phyloP scores from a whole-genome alignment of 352 stramenopile genomes.

The Labyrinthula sp. region DNA sequence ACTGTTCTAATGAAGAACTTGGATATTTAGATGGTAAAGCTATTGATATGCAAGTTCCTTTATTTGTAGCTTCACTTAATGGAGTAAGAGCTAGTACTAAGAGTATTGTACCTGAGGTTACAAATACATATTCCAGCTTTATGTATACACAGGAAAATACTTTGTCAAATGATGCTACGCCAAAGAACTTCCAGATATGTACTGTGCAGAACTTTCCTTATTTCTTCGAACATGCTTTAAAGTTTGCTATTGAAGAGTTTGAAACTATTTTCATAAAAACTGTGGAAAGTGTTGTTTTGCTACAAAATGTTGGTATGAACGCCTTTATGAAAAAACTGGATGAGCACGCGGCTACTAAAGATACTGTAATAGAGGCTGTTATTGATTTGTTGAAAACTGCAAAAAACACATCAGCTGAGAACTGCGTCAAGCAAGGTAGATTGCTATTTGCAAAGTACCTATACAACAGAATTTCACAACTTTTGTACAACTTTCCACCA shows the following conservation, averaged over 20 bases:
- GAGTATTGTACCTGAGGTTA: slow-evolving; percentile 58
- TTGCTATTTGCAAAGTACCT: slow-evolving; percentile 94
- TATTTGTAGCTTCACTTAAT: too few species aligned
- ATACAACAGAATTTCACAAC: slow-evolving; percentile 85
- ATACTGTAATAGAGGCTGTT: slow-evolving; percentile 77
- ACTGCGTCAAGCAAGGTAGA: slow-evolving; percentile 88
- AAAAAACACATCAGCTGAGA: slow-evolving; percentile 68
- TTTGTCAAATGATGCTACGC: slow-evolving; percentile 87
- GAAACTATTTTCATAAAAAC: slow-evolving; percentile 92
- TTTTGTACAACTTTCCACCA: slow-evolving; percentile 91
- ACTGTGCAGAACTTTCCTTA: slow-evolving; percentile 99
- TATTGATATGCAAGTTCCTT: too few species aligned
- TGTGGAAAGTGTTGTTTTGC: slow-evolving; percentile 84
- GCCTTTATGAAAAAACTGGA: slow-evolving; percentile 43
- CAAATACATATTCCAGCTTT: slow-evolving; percentile 76
- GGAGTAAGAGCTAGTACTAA: slow-evolving; percentile 95
- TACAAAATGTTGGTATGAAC: slow-evolving; percentile 53
- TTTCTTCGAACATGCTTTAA: slow-evolving; percentile 91
- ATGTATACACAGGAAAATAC: too few species aligned
- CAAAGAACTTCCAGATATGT: slow-evolving; percentile 97
- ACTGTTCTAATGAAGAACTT: too few species aligned
- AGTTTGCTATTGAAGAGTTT: slow-evolving; percentile 96
- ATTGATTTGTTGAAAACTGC: slow-evolving; percentile 71
- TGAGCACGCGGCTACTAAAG: slow-evolving; percentile 84
- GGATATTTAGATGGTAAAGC: too few species aligned